Evolutionary conservation across 805 yeast species (phyloP), one percentile per base, ranked within the genome.

Genomic region (Yarrowia sp.): DNA sequence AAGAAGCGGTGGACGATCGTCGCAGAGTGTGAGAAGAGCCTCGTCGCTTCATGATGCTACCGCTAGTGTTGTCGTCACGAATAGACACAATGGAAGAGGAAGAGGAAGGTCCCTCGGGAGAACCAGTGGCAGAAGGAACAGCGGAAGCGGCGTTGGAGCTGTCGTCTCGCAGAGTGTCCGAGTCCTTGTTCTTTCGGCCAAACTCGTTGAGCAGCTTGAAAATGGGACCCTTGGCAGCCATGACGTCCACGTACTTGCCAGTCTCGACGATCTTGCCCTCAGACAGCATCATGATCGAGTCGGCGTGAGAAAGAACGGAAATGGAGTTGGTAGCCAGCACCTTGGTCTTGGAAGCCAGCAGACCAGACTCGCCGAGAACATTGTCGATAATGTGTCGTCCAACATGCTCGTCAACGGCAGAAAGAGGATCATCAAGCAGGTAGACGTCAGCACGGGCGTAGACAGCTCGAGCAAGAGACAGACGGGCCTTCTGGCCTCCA

Each of bases 401-500:
- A 53, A 90, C 96, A 73, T 90, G 86, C 39, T 94, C 92, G 77
- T 91, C 96, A 9, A 91, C 96, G 6, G 96, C 96, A 78, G 91
- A 86, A 68, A 91, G 81, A 15, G 90, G 92, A 75, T 91, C 96
- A 74, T 91, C 96, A 65, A 91, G 77, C 63, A 91, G 76, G 47
- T 88, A 82, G 30, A 90, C 87, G 73, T 89, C 92, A 19, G 84
- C 83, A 34, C 86, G 81, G 14, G 87, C 85, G 73, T 91, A 91
- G 2, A 89, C 91, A 1, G 94, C 89, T 74, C 96, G 83, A 3
- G 96, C 96, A 69, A 91, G 78, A 73, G 86, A 85, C 66, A 91
- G 84, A 76, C 96, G 84, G 0, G 96, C 94, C 79, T 91, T 91
- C 76, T 91, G 96, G 64, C 96, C 96, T 68, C 96, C 96, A n/a